Conservation (phyloP, 2,329 filamentous ascomycete species). For the Alternaria sp. region DNA sequence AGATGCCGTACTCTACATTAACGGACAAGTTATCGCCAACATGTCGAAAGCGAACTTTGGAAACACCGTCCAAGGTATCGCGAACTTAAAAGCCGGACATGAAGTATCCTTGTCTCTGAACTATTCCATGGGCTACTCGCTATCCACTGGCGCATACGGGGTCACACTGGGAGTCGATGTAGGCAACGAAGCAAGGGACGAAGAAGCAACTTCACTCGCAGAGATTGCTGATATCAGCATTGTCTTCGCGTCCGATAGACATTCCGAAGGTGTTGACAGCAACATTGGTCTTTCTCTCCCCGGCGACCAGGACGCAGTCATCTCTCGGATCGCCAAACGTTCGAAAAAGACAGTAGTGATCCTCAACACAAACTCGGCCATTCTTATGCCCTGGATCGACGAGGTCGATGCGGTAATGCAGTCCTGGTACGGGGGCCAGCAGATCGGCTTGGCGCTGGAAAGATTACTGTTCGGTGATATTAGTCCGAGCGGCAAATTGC, state of each 20-base stretch:
- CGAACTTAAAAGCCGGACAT: constrained; percentile 1
- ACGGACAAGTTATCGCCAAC: constrained; percentile 5
- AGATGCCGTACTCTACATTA: background rate
- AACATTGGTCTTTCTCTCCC: constrained; percentile 3
- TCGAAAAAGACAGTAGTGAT: background rate
- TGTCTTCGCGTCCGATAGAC: constrained; percentile 2
- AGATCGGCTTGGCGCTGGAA: constrained; percentile 78
- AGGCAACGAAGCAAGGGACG: background rate
- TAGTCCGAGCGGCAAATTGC: constrained; percentile 77
- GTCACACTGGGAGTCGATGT: background rate
- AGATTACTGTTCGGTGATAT: constrained; percentile 78
- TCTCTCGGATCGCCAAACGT: background rate
- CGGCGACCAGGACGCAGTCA: constrained; percentile 1
- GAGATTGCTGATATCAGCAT: background rate
- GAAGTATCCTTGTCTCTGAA: constrained; percentile 3
- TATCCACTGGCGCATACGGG: background rate
- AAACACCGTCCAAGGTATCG: constrained; percentile 3
- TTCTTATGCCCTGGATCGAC: constrained; percentile 3
- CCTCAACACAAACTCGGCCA: background rate
- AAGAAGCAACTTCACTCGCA: background rate
- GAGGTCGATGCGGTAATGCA: constrained; percentile 5
- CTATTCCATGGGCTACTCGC: background rate
- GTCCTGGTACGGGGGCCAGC: constrained; percentile 69
- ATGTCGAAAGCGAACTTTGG: constrained; percentile 9
- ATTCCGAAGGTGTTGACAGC: constrained; percentile 6